Evolutionary conservation across 768 basidiomycete species (phyloP), one percentile per base, ranked within the genome.

Genomic region (Lactifluus echinatus): DNA sequence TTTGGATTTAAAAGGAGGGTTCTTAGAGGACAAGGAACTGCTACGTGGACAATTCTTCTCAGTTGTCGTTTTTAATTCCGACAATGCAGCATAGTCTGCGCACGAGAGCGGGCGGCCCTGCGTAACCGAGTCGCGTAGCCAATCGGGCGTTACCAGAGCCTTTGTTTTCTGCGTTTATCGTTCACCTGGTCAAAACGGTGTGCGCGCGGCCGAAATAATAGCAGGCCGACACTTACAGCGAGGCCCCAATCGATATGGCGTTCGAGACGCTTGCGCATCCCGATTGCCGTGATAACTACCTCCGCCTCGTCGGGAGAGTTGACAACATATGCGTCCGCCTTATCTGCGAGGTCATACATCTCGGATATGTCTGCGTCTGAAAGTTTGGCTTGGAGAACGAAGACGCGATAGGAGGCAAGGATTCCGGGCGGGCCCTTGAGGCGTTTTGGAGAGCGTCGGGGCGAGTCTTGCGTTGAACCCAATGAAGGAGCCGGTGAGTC

Each of bases 251-350:
- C 64, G 14, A 91, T 51, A 68, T 90, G 87, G 48, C 88, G 74
- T 68, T 88, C 83, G 1, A 91, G 71, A 2, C 89, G 77, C 58
- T 77, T 77, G 62, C 75, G 75, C 81, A 88, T 89, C 33, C 68
- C 75, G 26, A 89, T 73, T 17, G 73, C 77, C 5, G 89, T 87
- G 54, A 92, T 65, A 37, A 91, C 70, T 33, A 89, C 72, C 50
- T 89, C 79, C 4, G 86, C 83, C 11, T 79, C 75, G 15, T 74
- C 68, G 3, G 71, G 60, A 37, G 77, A 64, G 15, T 63, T 59
- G 54, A 76, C 76, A 29, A 79, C 65, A 51, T 73, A 29, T 17
- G 59, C 63, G 37, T 64, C 64, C 50, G 66, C 61, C n/a, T 58
- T 57, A 33, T 70, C 71, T 0, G 66, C 70, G 11, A 72, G 64